Evolutionary conservation across 352 stramenopile genomes (phyloP).

Genomic region (Globisporangium cystogenes): DNA sequence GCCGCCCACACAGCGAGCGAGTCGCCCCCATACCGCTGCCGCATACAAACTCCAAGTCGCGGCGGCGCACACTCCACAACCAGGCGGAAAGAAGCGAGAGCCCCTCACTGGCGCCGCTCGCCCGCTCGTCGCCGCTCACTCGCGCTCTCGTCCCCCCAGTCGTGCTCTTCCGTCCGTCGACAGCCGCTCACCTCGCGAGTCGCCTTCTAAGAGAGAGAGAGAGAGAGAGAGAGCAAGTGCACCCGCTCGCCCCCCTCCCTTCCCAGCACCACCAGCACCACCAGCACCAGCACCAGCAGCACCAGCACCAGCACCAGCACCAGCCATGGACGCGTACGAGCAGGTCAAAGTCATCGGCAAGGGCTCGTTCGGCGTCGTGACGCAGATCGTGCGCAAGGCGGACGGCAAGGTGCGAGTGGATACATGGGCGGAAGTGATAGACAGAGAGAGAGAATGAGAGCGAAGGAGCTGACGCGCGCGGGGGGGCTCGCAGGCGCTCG

Average conservation of each 20-base stretch:
- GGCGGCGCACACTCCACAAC: not conserved
- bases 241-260: too few relatives aligned
- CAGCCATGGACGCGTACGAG: slow-evolving; percentile 87
- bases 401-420: slow-evolving; percentile 69
- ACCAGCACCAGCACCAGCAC: too few relatives aligned
- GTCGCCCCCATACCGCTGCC: not conserved
- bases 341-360: slow-evolving; percentile 88
- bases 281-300: too few relatives aligned
- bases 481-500: slow-evolving; percentile 56
- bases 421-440: too few relatives aligned
- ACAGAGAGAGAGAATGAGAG: not conserved
- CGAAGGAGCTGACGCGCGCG: not conserved
- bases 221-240: too few relatives aligned
- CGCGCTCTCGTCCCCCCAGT: not conserved
- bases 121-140: slow-evolving; percentile 1
- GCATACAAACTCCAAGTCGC: not conserved
- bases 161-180: not conserved
- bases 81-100: slow-evolving; percentile 2
- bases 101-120: not conserved
- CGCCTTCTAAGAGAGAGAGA: not conserved
- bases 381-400: slow-evolving; percentile 85
- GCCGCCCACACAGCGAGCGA: not conserved
- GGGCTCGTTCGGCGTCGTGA: slow-evolving; percentile 89
- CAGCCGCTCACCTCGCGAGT: not conserved
- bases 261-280: not conserved